phyloP scores from a whole-genome alignment of 73 alveolate species.

The Paramecium pentaurelia region DNA sequence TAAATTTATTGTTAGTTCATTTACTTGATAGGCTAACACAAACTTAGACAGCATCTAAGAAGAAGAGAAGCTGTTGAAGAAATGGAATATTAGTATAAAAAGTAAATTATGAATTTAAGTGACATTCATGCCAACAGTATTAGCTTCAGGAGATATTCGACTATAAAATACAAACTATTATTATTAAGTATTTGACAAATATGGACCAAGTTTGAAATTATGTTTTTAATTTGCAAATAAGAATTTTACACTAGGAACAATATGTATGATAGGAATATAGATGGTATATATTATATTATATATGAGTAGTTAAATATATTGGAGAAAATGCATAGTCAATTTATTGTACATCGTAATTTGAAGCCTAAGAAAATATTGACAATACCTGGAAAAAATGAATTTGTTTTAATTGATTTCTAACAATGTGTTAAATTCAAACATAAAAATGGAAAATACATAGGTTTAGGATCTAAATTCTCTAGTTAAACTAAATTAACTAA shows the following conservation, averaged over 20 bases:
- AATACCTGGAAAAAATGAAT: not conserved
- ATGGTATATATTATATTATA: not conserved
- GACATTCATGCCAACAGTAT: not conserved
- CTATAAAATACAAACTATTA: not conserved
- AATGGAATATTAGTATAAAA: not conserved
- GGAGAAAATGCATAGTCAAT: slow-evolving; percentile 49
- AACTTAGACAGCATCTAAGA: not conserved
- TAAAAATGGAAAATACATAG: slow-evolving; percentile 49
- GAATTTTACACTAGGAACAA: not conserved
- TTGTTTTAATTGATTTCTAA: slow-evolving; percentile 30
- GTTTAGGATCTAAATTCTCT: not conserved
- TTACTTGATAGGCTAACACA: slow-evolving; percentile 28
- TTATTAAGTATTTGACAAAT: slow-evolving; percentile 11
- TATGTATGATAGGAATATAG: not conserved
- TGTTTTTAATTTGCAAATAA: not conserved
- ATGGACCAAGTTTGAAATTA: slow-evolving; percentile 17
- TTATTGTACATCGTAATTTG: slow-evolving; percentile 48
- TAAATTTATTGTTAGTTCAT: slow-evolving; percentile 12
- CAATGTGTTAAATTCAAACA: slow-evolving; percentile 44
- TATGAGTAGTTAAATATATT: not conserved
- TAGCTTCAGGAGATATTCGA: not conserved
- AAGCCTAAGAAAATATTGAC: slow-evolving; percentile 55
- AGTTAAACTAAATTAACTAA: not conserved
- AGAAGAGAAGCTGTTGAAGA: not conserved
- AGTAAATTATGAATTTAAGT: not conserved